Conservation (phyloP, 768 basidiomycete species). For the Tulasnella sp. region DNA sequence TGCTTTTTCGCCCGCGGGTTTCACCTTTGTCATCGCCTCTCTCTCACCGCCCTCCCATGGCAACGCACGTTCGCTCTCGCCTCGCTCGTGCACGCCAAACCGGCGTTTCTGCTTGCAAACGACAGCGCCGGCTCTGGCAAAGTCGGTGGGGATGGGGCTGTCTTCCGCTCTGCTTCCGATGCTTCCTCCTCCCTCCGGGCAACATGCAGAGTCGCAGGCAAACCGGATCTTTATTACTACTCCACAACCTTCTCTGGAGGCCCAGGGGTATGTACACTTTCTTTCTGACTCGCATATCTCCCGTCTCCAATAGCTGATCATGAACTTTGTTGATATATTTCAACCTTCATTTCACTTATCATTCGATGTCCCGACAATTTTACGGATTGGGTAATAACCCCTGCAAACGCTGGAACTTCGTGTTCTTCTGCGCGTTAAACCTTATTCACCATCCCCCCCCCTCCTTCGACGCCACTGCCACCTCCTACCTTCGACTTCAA, state of each 20-base stretch:
- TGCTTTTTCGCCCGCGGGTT: neutral
- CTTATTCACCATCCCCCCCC: neutral
- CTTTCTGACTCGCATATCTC: neutral
- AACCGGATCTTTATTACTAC: conserved; percentile 77
- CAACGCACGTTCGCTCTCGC: neutral
- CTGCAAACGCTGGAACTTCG: neutral
- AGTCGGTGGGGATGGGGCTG: conserved; percentile 97
- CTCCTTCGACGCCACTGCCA: neutral
- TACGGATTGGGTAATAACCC: conserved; percentile 9
- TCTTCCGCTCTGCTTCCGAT: conserved; percentile 62
- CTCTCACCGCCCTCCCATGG: neutral
- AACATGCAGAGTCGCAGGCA: conserved; percentile 79
- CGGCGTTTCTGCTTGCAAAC: neutral
- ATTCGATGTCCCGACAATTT: neutral
- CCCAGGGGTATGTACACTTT: conserved; percentile 62
- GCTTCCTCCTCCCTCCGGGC: conserved; percentile 58
- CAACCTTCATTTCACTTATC: neutral
- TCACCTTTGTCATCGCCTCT: neutral
- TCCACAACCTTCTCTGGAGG: conserved; percentile 93
- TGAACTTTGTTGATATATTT: conserved; percentile 9
- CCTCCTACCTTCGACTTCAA: neutral
- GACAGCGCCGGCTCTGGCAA: conserved; percentile 81
- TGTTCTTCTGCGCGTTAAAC: neutral
- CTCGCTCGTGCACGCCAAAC: neutral
- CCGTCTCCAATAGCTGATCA: neutral